Conservation (phyloP, 2,329 filamentous ascomycete species). For the Periglandula ipomoeae region DNA sequence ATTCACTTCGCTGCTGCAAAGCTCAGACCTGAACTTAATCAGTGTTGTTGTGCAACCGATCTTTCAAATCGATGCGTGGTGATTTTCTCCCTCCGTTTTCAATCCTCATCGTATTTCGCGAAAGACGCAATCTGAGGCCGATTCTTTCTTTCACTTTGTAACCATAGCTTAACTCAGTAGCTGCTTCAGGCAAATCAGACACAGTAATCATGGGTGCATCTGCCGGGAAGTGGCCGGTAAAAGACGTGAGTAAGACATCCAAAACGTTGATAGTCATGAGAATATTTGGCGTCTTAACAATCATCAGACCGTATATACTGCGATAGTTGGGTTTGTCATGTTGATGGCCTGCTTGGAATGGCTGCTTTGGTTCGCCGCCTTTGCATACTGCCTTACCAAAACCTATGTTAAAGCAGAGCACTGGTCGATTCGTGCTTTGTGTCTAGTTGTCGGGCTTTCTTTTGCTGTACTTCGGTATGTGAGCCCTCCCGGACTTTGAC, state of each 20-base stretch:
- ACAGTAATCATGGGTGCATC: conserved; percentile 27
- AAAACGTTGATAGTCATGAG: background rate
- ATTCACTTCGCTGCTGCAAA: too few relatives aligned
- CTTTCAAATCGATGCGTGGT: too few relatives aligned
- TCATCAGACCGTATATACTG: conserved; percentile 70
- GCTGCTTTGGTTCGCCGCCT: conserved; percentile 91
- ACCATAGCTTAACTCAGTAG: background rate
- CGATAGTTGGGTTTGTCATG: conserved; percentile 74
- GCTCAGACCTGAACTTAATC: too few relatives aligned
- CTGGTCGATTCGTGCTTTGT: conserved; percentile 70
- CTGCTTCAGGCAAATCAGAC: background rate
- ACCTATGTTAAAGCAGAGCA: conserved; percentile 85
- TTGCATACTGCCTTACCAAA: conserved; percentile 83
- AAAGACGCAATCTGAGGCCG: background rate
- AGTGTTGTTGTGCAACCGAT: too few relatives aligned
- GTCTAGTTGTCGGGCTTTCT: conserved; percentile 62
- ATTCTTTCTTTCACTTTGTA: background rate
- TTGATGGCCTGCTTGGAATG: conserved; percentile 81
- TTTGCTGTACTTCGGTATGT: conserved; percentile 69
- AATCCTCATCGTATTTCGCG: background rate
- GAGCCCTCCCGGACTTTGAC: background rate
- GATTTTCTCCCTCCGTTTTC: background rate
- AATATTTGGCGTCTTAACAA: too few relatives aligned
- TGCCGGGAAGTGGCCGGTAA: conserved; percentile 40
- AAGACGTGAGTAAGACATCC: conserved; percentile 25